Percentiles rank a stretch among this genome's conserved stretches.
Conservation (phyloP, 306 rosid species). For the Sesbania bispinosa region DNA sequence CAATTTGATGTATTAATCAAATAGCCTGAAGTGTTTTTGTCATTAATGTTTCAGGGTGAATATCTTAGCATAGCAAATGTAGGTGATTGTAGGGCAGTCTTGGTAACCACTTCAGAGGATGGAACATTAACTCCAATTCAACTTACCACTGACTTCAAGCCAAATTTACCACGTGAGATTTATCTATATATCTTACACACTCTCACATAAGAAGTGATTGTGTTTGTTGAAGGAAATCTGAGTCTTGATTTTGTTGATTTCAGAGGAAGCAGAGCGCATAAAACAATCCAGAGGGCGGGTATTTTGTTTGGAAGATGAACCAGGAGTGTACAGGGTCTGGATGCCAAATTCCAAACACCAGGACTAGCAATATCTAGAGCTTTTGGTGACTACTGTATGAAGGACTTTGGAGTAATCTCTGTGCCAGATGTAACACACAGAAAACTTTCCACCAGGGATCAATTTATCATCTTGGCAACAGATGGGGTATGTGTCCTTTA, state of each 20-base stretch:
- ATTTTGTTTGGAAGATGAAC: constrained; percentile 61
- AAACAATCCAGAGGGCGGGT: constrained; percentile 49
- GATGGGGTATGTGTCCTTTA: constrained; percentile 75
- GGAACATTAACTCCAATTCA: constrained; percentile 54
- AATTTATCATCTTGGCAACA: constrained; percentile 69
- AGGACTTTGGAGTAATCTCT: constrained; percentile 70
- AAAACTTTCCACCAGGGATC: constrained; percentile 45
- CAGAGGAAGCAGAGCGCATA: constrained; percentile 77
- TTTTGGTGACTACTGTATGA: constrained; percentile 64
- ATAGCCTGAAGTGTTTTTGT: no score
- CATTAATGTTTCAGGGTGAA: constrained; percentile 47
- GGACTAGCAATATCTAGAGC: constrained; percentile 79
- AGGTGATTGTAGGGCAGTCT: constrained; percentile 79
- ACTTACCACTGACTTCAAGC: constrained; percentile 68
- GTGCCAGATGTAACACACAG: constrained; percentile 59
- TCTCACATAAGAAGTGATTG: background rate
- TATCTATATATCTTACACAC: no score
- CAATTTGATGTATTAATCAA: no score
- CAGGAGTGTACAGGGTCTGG: constrained; percentile 75
- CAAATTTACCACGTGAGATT: constrained; percentile 66
- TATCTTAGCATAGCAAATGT: constrained; percentile 54
- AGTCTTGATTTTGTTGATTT: background rate
- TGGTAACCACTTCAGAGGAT: constrained; percentile 56
- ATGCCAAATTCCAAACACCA: constrained; percentile 54
- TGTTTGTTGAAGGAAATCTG: background rate